Conservation (phyloP, 164 flowering plant species). For the Tinospora cordifolia region DNA sequence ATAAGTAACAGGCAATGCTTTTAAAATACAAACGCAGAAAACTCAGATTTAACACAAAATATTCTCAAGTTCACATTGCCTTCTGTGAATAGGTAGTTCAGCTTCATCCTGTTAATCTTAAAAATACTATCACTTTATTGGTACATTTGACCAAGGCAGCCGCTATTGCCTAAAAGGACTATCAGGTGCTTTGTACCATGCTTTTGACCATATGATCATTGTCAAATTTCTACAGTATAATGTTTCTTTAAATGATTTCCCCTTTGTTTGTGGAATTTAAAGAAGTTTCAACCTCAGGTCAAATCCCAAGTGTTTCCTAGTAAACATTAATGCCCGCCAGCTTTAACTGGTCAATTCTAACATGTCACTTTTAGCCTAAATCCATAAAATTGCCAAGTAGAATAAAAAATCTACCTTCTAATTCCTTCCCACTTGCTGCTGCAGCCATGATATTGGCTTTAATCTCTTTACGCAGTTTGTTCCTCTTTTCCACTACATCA, state of each 20-base stretch:
- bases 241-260: neutral
- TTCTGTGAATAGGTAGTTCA: no score
- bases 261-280: neutral
- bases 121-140: no score
- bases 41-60: no score
- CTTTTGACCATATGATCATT: no score
- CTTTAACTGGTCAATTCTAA: neutral
- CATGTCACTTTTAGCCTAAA: neutral
- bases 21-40: no score
- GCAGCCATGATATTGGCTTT: slow-evolving; percentile 85
- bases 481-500: slow-evolving; percentile 66
- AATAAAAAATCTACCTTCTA: slow-evolving; percentile 63
- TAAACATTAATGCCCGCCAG: neutral
- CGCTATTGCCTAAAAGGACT: no score
- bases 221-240: no score
- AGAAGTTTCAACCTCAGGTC: neutral
- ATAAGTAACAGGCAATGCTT: no score
- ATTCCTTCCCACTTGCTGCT: slow-evolving; percentile 92
- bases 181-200: no score
- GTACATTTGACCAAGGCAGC: no score
- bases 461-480: slow-evolving; percentile 71
- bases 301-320: neutral
- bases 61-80: no score
- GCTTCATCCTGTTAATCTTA: no score
- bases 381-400: neutral